Conservation (phyloP, 2,329 filamentous ascomycete species). For the Coniochaeta prunicola region DNA sequence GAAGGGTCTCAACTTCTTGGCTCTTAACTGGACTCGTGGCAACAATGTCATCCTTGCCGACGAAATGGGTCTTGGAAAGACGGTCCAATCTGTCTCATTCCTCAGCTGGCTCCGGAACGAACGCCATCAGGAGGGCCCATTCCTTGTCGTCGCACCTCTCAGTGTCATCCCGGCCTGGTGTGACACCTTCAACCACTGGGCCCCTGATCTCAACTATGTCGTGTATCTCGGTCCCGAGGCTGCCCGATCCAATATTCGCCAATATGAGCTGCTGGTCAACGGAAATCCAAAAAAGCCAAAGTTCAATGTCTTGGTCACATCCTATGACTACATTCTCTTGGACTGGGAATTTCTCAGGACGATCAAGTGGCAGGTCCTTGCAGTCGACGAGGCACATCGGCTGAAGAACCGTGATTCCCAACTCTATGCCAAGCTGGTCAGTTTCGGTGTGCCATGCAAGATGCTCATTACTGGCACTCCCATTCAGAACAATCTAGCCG, state of each 20-base stretch:
- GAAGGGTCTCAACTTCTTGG: slow-evolving; percentile 88
- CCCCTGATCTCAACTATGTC: slow-evolving; percentile 93
- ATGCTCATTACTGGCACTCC: slow-evolving; percentile 94
- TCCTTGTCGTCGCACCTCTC: slow-evolving; percentile 92
- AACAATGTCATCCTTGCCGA: slow-evolving; percentile 97
- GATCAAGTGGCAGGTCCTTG: slow-evolving; percentile 96
- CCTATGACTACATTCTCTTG: slow-evolving; percentile 89
- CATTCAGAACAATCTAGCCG: slow-evolving; percentile 92
- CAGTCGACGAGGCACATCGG: slow-evolving; percentile 93
- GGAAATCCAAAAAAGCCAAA: slow-evolving; percentile 83
- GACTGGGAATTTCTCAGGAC: slow-evolving; percentile 78
- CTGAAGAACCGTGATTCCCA: slow-evolving; percentile 95
- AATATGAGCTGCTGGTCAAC: slow-evolving; percentile 82
- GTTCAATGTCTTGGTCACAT: slow-evolving; percentile 96
- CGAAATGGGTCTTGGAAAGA: slow-evolving; percentile 98
- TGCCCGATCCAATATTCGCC: slow-evolving; percentile 78
- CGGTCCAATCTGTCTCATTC: slow-evolving; percentile 93
- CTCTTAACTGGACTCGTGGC: slow-evolving; percentile 88
- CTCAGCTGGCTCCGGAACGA: slow-evolving; percentile 95
- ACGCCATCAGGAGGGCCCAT: slow-evolving; percentile 84
- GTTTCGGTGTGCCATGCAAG: slow-evolving; percentile 81
- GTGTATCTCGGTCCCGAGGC: slow-evolving; percentile 90
- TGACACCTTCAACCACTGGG: slow-evolving; percentile 95
- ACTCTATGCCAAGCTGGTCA: slow-evolving; percentile 75
- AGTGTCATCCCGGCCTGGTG: slow-evolving; percentile 98